Conservation (phyloP, 129 eudicot genomes). For the Lactuca saligna region DNA sequence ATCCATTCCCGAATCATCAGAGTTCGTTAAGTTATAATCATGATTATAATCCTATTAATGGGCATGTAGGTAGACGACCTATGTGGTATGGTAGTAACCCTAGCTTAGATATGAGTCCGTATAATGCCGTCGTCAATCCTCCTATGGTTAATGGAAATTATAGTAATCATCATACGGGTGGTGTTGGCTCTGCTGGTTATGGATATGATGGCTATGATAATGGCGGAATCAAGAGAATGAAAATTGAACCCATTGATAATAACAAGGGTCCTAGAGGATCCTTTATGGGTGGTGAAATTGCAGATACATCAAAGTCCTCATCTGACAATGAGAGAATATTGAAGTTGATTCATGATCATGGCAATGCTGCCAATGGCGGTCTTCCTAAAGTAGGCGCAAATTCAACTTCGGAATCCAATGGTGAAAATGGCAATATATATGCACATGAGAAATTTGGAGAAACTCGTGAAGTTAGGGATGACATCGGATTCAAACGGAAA, state of each 20-base stretch:
- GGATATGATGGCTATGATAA: constrained; percentile 24
- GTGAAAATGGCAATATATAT: constrained; percentile 15
- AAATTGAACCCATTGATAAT: constrained; percentile 34
- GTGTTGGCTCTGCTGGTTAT: constrained; percentile 11
- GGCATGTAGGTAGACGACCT: constrained; percentile 24
- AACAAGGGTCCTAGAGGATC: constrained; percentile 17
- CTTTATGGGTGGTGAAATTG: constrained; percentile 18
- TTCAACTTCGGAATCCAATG: not conserved
- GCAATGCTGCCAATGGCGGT: constrained; percentile 31
- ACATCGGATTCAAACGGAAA: constrained; percentile 17
- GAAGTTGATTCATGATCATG: constrained; percentile 85
- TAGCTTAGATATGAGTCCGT: constrained; percentile 26
- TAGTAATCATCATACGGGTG: constrained; percentile 9
- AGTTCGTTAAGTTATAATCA: constrained; percentile 12
- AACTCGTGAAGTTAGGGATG: constrained; percentile 13
- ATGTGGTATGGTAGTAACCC: constrained; percentile 40
- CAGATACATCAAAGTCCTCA: constrained; percentile 9
- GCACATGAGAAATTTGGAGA: constrained; percentile 20
- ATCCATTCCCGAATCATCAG: constrained; percentile 28
- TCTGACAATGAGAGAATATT: constrained; percentile 60
- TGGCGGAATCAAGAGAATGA: constrained; percentile 54
- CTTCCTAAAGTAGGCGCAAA: not conserved
- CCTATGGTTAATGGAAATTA: not conserved
- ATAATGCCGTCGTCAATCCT: constrained; percentile 7
- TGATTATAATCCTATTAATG: constrained; percentile 6